Evolutionary conservation across 2,329 filamentous ascomycete genomes (phyloP).

Genomic region (Hymenoscyphus fraxineus): DNA sequence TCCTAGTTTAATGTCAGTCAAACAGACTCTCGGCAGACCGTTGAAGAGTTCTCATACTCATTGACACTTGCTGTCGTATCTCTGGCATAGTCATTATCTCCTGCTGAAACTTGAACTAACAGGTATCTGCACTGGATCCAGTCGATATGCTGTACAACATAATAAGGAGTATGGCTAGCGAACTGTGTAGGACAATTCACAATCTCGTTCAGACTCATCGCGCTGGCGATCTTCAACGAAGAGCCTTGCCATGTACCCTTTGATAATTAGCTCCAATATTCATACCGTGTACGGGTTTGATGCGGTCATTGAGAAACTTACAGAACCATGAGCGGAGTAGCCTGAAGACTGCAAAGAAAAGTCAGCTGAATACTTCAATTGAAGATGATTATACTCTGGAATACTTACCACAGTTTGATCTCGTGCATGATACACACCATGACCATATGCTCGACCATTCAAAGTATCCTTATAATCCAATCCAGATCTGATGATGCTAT

Average conservation of each 20-base stretch:
- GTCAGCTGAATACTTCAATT: not conserved
- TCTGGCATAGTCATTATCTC: not conserved
- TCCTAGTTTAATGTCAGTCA: not conserved
- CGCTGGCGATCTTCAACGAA: constrained; percentile 52
- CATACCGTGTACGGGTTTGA: not conserved
- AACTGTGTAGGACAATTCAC: constrained; percentile 70
- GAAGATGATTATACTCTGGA: not conserved
- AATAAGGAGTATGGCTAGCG: constrained; percentile 50
- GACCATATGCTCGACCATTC: constrained; percentile 68
- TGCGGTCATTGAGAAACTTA: constrained; percentile 15
- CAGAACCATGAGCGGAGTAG: constrained; percentile 16
- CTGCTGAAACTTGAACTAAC: constrained; percentile 49
- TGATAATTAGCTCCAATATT: constrained; percentile 15
- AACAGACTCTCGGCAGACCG: not conserved
- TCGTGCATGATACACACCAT: constrained; percentile 78
- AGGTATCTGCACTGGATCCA: constrained; percentile 92
- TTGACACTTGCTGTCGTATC: not conserved
- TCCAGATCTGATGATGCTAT: constrained; percentile 80
- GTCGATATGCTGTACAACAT: constrained; percentile 70
- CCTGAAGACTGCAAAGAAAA: constrained; percentile 41
- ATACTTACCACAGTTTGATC: constrained; percentile 41
- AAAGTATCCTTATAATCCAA: constrained; percentile 62
- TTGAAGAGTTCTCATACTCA: not conserved
- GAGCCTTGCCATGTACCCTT: constrained; percentile 62
- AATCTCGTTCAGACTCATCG: constrained; percentile 79